Evolutionary conservation across 495 filamentous ascomycete genomes (phyloP).

Genomic region (Penicillium roqueforti): DNA sequence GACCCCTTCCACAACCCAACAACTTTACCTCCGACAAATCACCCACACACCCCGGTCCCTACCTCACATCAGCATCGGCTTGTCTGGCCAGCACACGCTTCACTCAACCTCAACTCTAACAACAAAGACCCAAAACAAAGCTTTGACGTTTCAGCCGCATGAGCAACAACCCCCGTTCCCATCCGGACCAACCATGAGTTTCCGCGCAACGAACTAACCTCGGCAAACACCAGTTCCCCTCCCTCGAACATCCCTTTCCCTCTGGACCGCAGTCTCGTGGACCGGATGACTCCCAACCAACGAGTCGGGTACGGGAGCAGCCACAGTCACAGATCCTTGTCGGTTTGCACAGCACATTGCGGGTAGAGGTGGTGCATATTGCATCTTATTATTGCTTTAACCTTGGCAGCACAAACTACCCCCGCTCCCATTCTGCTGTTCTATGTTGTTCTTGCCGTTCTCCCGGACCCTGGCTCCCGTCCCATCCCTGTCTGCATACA

Average conservation of each 20-base stretch:
- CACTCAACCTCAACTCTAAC: background rate
- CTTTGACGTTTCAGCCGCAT: conserved; percentile 6
- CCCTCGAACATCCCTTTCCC: background rate
- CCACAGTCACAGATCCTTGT: conserved; percentile 1
- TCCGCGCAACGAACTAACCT: background rate
- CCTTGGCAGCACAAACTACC: background rate
- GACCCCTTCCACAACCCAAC: background rate
- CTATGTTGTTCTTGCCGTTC: background rate
- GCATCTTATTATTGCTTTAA: background rate
- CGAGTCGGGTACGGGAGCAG: conserved; percentile 3
- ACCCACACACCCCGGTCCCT: background rate
- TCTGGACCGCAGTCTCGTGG: conserved; percentile 12
- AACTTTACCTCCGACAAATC: background rate
- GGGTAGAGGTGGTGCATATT: background rate
- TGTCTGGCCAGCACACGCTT: background rate
- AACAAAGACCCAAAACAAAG: background rate
- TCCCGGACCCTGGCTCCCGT: background rate
- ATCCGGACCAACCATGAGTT: conserved; percentile 2
- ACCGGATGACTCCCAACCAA: conserved; percentile 5
- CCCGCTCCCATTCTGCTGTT: background rate
- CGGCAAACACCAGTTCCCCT: conserved; percentile 1
- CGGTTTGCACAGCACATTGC: background rate
- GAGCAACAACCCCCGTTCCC: conserved; percentile 1
- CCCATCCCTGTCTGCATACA: background rate
- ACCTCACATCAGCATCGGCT: background rate